These are phyloP conservation scores for Spathaspora girioi DNA, from an alignment of 805 yeast species.

Conservation along the genomic window DNA sequence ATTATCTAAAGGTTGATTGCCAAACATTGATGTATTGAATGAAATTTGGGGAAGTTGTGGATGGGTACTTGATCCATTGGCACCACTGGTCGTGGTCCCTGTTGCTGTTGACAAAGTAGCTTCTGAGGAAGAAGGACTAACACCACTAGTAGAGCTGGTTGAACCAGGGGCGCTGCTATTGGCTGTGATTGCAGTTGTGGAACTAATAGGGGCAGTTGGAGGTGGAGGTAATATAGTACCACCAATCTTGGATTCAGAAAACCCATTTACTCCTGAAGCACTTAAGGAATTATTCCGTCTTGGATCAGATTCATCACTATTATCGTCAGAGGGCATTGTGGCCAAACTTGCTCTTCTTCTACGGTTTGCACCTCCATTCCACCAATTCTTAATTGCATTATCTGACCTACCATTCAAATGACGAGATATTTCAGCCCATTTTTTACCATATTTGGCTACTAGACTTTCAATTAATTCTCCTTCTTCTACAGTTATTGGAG, in stretches of 20 bases:
- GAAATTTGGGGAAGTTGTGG: slow-evolving; percentile 27
- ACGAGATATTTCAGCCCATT: slow-evolving; percentile 92
- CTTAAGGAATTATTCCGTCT: neutral
- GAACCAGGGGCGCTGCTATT: neutral
- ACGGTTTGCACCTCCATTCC: slow-evolving; percentile 92
- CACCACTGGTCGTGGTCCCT: neutral
- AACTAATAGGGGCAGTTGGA: slow-evolving; percentile 6
- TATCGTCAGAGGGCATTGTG: neutral
- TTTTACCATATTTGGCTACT: slow-evolving; percentile 75
- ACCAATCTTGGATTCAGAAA: neutral
- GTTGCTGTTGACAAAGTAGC: neutral
- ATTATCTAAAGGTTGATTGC: slow-evolving; percentile 1
- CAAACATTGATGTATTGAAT: slow-evolving; percentile 41
- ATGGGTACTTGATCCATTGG: neutral
- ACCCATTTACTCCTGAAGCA: neutral
- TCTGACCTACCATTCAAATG: slow-evolving; percentile 86
- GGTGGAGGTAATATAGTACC: slow-evolving; percentile 6
- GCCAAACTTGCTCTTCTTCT: slow-evolving; percentile 47
- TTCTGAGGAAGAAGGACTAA: neutral
- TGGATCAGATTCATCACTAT: neutral
- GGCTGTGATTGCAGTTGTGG: neutral
- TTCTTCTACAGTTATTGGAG: slow-evolving; percentile 82
- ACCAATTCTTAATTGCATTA: slow-evolving; percentile 91
- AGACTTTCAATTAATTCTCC: slow-evolving; percentile 77
- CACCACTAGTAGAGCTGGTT: neutral